These are phyloP conservation scores for Pinus taeda DNA, from an alignment of 75 land plant genomes.

Conservation along the genomic window DNA sequence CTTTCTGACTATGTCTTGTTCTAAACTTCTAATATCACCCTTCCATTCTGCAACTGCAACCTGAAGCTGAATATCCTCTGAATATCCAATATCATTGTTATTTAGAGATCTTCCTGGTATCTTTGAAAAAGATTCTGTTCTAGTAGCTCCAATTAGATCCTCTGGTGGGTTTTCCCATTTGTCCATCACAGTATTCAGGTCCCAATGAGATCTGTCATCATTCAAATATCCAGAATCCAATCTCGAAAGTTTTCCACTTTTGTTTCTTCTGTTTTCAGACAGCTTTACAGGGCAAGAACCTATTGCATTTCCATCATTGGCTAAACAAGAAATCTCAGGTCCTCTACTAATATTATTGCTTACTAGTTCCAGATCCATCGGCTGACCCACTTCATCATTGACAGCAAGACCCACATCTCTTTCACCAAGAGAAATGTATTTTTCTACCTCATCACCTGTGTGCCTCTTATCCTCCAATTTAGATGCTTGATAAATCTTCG, in stretches of 20 bases:
- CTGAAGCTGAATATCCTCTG: background rate
- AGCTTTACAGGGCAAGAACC: no score
- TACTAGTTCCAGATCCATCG: no score
- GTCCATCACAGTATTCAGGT: conserved; percentile 44
- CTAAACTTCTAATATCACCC: background rate
- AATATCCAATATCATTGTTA: background rate
- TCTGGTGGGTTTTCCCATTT: conserved; percentile 23
- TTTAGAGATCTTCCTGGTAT: background rate
- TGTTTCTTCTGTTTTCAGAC: background rate
- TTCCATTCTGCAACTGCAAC: background rate
- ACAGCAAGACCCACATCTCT: no score
- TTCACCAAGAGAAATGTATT: no score
- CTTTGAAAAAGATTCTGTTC: background rate
- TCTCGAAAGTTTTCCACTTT: conserved; percentile 2
- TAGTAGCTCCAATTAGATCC: background rate
- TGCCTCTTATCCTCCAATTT: background rate
- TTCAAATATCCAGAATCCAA: background rate
- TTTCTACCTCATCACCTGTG: background rate
- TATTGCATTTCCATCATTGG: no score
- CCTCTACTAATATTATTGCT: no score
- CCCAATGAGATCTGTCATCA: conserved; percentile 49
- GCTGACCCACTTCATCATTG: no score
- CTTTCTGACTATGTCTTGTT: conserved; percentile 6
- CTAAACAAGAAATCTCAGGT: no score
- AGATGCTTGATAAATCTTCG: background rate